phyloP scores from a whole-genome alignment of 306 rosid genomes.

The Inga oerstediana region DNA sequence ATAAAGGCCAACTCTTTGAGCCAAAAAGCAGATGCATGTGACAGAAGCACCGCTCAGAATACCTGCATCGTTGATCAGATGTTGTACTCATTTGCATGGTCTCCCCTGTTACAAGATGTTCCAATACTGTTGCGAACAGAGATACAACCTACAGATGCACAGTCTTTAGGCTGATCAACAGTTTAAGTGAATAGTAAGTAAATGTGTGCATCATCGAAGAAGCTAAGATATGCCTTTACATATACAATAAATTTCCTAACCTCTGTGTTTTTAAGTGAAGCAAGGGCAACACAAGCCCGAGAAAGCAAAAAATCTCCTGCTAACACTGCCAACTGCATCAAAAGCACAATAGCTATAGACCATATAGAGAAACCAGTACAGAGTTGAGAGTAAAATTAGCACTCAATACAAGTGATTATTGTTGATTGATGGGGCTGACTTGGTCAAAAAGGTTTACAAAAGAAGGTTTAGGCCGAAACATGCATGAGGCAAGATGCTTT shows the following conservation, averaged over 20 bases:
- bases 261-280: slow-evolving; percentile 89
- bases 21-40: slow-evolving; percentile 23
- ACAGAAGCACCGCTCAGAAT: slow-evolving; percentile 39
- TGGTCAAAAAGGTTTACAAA: no score
- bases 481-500: no score
- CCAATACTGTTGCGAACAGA: slow-evolving; percentile 74
- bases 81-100: slow-evolving; percentile 93
- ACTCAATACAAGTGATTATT: not conserved
- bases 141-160: slow-evolving; percentile 73
- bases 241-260: slow-evolving; percentile 41
- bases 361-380: not conserved
- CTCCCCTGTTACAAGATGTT: slow-evolving; percentile 96
- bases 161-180: slow-evolving; percentile 27
- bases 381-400: not conserved
- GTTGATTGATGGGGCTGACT: not conserved
- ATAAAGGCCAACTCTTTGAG: slow-evolving; percentile 12
- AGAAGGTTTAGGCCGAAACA: no score
- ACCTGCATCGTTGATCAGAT: slow-evolving; percentile 88
- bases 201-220: slow-evolving; percentile 17
- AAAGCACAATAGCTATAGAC: slow-evolving; percentile 11
- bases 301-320: slow-evolving; percentile 97
- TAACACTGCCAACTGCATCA: slow-evolving; percentile 81
- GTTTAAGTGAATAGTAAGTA: slow-evolving; percentile 1
- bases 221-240: slow-evolving; percentile 16
- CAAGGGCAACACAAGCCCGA: slow-evolving; percentile 96